Base-by-base conservation (phyloP, 768 basidiomycete genomes). In the Cyclocybe cylindracea region DNA sequence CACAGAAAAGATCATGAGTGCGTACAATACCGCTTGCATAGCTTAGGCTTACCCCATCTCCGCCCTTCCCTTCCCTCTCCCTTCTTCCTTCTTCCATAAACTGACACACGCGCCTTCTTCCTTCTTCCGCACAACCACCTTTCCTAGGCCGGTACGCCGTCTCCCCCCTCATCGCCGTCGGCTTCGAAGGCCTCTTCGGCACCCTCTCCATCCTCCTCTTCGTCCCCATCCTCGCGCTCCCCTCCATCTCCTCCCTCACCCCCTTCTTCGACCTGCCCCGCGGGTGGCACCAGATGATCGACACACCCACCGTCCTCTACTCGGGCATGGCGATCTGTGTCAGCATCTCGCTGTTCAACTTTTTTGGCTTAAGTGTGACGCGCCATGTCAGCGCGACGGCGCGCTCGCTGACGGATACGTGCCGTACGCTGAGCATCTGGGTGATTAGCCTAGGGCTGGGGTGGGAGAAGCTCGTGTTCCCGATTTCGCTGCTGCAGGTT, bases 351-450 rank as follows among this genome's bases (percentile, higher is more conserved):
- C 64, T 87, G 32, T 94, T 91, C 82, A 95, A 94, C 65, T 91
- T 84, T 72, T 96, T 93, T 61, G 94, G 94, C 9, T 69, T 96
- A 45, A 92, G 90, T 66, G 91, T 97, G 53, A 96, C 94, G n/a
- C 80, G 86, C 55, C 86, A 91, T 64, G 91, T 98, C 52, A 93
- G 89, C 66, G 95, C 96, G 33, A 97, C 94, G 1, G 91, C 92
- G 13, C 83, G 96, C 54, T 89, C 87, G 48, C 78, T 97, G 51
- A 91, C 94, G 35, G 97, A 99, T 69, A 95, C 94, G 5, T 97
- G 94, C 73, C 81, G 97, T 61, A 98, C 97, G 1, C 78, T 98
- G 47, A 82, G 83, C n/a, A 98, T 99, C 66, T 99, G 97, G 97
- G 72, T 95, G 57, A 75, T 99, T 61, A 93, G 91, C 64, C 78